Conservation (phyloP, 2,329 filamentous ascomycete species). For the Colletotrichum kahawae region DNA sequence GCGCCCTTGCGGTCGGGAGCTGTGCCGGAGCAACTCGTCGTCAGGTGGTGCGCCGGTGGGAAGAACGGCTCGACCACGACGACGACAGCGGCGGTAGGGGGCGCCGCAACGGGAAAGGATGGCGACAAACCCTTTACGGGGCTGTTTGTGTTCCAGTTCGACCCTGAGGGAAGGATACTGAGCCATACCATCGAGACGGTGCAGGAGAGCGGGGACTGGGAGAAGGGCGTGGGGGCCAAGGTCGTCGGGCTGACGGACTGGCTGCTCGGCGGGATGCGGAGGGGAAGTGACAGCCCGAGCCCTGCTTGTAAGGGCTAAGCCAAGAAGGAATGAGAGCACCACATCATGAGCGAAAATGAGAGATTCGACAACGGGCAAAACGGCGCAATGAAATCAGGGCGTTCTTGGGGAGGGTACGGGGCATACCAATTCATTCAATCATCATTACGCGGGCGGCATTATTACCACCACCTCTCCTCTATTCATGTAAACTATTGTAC, state of each 20-base stretch:
- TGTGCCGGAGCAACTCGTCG: slow-evolving; percentile 80
- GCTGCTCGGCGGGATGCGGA: slow-evolving; percentile 78
- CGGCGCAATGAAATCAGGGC: slow-evolving; percentile 5
- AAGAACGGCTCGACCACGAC: slow-evolving; percentile 35
- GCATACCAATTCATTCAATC: slow-evolving; percentile 9
- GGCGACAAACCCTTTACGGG: slow-evolving; percentile 83
- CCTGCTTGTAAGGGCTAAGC: slow-evolving; percentile 23
- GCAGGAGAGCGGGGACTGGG: slow-evolving; percentile 82
- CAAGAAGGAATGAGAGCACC: background rate
- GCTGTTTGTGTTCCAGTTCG: slow-evolving; percentile 95
- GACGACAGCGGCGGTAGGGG: slow-evolving; percentile 41
- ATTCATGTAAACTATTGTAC: slow-evolving; percentile 14
- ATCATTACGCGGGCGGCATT: slow-evolving; percentile 13
- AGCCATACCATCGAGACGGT: slow-evolving; percentile 95
- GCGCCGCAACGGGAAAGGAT: slow-evolving; percentile 43
- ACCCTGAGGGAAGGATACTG: slow-evolving; percentile 80
- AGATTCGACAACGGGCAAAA: background rate
- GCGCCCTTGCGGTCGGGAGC: slow-evolving; percentile 57
- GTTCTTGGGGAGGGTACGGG: background rate
- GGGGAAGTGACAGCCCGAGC: slow-evolving; percentile 29
- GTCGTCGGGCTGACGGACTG: slow-evolving; percentile 94
- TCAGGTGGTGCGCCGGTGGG: slow-evolving; percentile 80
- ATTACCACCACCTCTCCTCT: slow-evolving; percentile 7
- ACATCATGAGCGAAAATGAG: background rate
- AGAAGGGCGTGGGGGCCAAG: slow-evolving; percentile 78